Conservation (phyloP, 2,329 filamentous ascomycete genomes). For the Diaporthe batatas region DNA sequence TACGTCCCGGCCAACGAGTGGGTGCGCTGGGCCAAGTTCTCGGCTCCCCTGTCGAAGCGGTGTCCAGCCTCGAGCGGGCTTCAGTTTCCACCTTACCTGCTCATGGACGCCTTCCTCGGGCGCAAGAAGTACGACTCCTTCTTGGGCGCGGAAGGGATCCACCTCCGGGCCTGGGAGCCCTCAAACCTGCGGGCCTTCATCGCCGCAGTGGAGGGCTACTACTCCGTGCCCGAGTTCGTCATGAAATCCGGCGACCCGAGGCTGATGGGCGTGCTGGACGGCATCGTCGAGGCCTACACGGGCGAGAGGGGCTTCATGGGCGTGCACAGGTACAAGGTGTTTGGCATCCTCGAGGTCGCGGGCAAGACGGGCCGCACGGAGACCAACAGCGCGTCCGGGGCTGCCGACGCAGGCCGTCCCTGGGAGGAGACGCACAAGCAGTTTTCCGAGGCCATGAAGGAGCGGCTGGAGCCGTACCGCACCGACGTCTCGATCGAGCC, state of each 20-base stretch:
- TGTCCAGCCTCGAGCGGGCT: constrained; percentile 65
- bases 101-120: constrained; percentile 69
- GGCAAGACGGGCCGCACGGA: constrained; percentile 66
- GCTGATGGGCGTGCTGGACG: constrained; percentile 66
- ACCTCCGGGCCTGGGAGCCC: constrained; percentile 66
- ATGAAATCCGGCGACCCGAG: constrained; percentile 62
- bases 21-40: constrained; percentile 66
- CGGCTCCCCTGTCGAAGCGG: constrained; percentile 62
- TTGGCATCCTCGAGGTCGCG: constrained; percentile 67
- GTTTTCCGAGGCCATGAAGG: constrained; percentile 68
- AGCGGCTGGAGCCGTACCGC: constrained; percentile 63
- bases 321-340: constrained; percentile 69
- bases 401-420: constrained; percentile 56
- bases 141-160: constrained; percentile 64
- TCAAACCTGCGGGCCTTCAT: constrained; percentile 68
- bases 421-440: constrained; percentile 66
- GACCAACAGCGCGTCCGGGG: constrained; percentile 65
- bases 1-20: constrained; percentile 62
- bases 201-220: constrained; percentile 67
- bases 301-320: constrained; percentile 70
- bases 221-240: constrained; percentile 66
- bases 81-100: constrained; percentile 65
- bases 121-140: constrained; percentile 65
- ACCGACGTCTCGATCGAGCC: constrained; percentile 62
- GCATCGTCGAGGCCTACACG: constrained; percentile 67